A percentile compares a stretch with the other conserved stretches of the same genome.
phyloP scores from a whole-genome alignment of 495 filamentous ascomycete genomes.

The Aspergillus panamensis region DNA sequence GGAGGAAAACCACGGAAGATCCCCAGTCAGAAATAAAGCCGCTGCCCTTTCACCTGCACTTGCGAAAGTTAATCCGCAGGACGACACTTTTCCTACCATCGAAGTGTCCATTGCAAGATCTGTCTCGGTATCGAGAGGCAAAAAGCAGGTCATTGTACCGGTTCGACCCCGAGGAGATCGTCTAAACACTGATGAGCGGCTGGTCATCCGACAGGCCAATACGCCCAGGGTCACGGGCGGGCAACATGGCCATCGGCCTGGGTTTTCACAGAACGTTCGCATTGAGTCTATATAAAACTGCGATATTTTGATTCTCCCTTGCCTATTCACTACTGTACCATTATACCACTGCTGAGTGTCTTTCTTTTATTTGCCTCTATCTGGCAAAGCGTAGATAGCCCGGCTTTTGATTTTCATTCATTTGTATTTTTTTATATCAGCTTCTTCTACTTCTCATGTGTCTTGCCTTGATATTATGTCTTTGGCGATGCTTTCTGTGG shows the following conservation, averaged over 20 bases:
- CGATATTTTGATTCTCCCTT: neutral
- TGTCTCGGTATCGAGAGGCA: conserved; percentile 39
- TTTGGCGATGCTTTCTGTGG: too few species aligned
- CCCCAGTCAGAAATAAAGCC: conserved; percentile 16
- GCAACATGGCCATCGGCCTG: conserved; percentile 31
- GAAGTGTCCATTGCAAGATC: conserved; percentile 43
- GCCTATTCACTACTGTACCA: neutral
- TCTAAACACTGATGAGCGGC: conserved; percentile 27
- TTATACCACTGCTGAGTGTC: neutral
- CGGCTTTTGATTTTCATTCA: neutral
- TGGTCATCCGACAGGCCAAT: conserved; percentile 24
- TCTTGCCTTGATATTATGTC: neutral
- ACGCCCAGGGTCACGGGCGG: conserved; percentile 33
- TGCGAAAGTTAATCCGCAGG: conserved; percentile 1
- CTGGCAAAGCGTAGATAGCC: neutral
- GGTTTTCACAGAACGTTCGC: conserved; percentile 35
- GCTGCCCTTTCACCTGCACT: conserved; percentile 14
- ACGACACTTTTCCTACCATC: conserved; percentile 24
- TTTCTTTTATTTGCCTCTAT: neutral
- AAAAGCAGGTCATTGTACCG: conserved; percentile 37
- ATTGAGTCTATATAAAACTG: conserved; percentile 25
- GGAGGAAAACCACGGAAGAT: conserved; percentile 17
- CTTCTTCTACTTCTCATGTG: neutral
- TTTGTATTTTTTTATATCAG: conserved; percentile 6
- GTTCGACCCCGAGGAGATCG: conserved; percentile 29